Evolutionary conservation across 441 rosid genomes (phyloP).

Genomic region (Brassica balearica): DNA sequence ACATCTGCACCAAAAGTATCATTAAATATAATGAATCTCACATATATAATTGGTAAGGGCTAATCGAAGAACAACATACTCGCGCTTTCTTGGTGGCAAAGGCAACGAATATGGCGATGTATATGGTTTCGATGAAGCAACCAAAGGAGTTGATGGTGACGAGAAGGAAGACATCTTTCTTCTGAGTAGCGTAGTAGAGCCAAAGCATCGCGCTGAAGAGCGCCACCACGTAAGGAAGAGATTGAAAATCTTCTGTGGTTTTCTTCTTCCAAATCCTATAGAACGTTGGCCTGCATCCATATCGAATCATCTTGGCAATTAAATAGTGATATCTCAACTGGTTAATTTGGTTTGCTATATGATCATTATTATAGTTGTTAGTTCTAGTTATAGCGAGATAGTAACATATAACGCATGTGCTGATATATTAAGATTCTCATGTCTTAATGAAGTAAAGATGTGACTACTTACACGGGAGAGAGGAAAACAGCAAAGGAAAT

Average conservation of each 20-base stretch:
- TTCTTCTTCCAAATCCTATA: conserved; percentile 56
- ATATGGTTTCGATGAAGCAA: conserved; percentile 55
- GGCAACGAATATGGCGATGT: conserved; percentile 51
- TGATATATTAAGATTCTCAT: neutral
- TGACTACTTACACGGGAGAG: conserved; percentile 59
- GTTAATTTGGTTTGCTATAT: neutral
- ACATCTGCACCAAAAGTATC: conserved; percentile 43
- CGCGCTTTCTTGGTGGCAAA: conserved; percentile 56
- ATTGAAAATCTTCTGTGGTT: conserved; percentile 62
- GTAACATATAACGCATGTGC: conserved; percentile 1
- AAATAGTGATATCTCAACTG: conserved; percentile 1
- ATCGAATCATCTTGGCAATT: neutral
- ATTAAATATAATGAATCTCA: neutral
- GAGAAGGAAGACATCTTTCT: conserved; percentile 55
- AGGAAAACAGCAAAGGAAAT: conserved; percentile 58
- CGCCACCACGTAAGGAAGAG: conserved; percentile 54
- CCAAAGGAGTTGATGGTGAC: conserved; percentile 58
- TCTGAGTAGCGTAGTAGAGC: conserved; percentile 57
- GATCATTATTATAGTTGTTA: neutral
- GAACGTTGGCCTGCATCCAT: conserved; percentile 56
- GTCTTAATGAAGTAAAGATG: conserved; percentile 13
- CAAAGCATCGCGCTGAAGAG: conserved; percentile 63
- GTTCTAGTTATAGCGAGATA: conserved; percentile 5
- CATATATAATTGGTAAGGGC: neutral
- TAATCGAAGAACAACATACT: conserved; percentile 38